Percentiles rank a stretch among this genome's conserved stretches.
Evolutionary conservation across 1,139 yeast genomes (phyloP).

Genomic region (Spencermartinsiella ligniputridi): DNA sequence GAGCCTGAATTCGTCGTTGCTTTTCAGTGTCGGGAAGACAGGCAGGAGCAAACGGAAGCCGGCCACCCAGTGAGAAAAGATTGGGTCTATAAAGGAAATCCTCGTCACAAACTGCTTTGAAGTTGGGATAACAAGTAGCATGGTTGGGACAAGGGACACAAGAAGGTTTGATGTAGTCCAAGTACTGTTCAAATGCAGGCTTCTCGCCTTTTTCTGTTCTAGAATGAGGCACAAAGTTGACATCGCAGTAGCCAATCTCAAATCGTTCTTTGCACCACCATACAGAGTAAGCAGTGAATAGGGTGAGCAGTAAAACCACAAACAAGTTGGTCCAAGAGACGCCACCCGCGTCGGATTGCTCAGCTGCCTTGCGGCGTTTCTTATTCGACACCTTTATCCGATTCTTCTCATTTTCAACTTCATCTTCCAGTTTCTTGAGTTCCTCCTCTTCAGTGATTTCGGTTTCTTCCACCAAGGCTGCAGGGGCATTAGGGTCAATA

Average conservation of each 20-base stretch:
- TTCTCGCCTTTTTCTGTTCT: constrained; percentile 11
- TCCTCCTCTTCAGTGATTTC: constrained; percentile 16
- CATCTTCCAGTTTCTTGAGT: constrained; percentile 6
- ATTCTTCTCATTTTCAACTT: constrained; percentile 7
- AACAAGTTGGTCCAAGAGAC: neutral
- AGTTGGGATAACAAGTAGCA: constrained; percentile 63
- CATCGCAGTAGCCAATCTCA: constrained; percentile 36
- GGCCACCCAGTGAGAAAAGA: constrained; percentile 51
- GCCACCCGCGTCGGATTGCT: neutral
- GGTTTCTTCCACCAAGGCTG: neutral
- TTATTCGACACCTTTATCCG: neutral
- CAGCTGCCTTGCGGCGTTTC: neutral
- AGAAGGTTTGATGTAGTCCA: constrained; percentile 45
- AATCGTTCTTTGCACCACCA: constrained; percentile 34
- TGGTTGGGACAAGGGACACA: constrained; percentile 80
- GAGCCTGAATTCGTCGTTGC: constrained; percentile 61
- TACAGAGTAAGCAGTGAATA: constrained; percentile 17
- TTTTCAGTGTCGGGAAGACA: constrained; percentile 79
- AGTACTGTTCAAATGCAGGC: constrained; percentile 13
- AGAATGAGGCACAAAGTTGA: constrained; percentile 21
- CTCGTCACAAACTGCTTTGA: constrained; percentile 62
- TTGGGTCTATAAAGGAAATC: constrained; percentile 58
- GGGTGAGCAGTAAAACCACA: neutral
- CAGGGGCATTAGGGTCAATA: neutral
- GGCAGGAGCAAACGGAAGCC: constrained; percentile 54